Evolutionary conservation across 75 land plant species (phyloP), one percentile per base, ranked within the genome.

Genomic region (Isoetes taiwanensis): DNA sequence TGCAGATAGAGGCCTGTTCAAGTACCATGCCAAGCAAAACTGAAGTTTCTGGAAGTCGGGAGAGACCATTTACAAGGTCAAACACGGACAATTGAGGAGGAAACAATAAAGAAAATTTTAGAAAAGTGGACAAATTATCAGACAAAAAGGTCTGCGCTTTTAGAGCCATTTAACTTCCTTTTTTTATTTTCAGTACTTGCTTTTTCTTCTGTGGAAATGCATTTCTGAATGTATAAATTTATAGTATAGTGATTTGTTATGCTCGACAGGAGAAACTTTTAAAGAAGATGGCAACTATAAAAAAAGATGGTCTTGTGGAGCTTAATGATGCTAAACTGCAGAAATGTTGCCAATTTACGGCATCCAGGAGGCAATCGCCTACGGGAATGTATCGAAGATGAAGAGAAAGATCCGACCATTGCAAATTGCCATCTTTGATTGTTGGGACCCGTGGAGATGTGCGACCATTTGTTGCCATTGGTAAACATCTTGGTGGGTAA

Each of bases 391-490:
- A n/a, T n/a, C n/a, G n/a, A n/a, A n/a, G n/a, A n/a, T n/a, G n/a
- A n/a, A n/a, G n/a, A n/a, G n/a, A n/a, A n/a, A n/a, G n/a, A n/a
- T n/a, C n/a, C n/a, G n/a, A n/a, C n/a, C n/a, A n/a, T n/a, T n/a
- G n/a, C n/a, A n/a, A 41, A 83, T 91, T 68, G 95, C 78, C 11
- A 79, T 91, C 57, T n/a, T 89, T 91, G 59, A 90, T 87, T 37
- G 95, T 91, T 43, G 97, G 97, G 29, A 91, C 97, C 29, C 74
- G 97, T 66, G 97, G 97, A 61, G 97, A 91, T 73, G 93, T 91
- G 21, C 97, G 87, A 50, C 89, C 95, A 32, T 91, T 91, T 70
- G 54, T 91, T 11, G 97, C 97, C 20, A 67, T 91, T 29, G 97
- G 96, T 43, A 86, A 80, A 67, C 67, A 76, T 55, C 69, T 91